Conservation (phyloP, 306 rosid species). For the Prunus dulcis region DNA sequence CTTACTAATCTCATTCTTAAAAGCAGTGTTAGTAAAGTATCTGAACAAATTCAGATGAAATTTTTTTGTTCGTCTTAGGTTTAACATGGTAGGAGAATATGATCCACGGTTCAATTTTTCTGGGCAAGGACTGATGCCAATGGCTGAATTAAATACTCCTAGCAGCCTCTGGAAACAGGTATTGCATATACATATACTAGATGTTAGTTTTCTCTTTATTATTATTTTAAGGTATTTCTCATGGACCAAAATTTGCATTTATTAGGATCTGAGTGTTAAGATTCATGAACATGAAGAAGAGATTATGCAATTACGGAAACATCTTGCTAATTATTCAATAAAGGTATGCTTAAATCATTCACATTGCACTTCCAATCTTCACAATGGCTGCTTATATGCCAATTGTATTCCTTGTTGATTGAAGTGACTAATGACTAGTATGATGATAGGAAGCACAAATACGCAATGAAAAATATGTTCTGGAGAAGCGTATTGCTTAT, state of each 20-base stretch:
- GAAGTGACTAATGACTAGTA: slow-evolving; percentile 17
- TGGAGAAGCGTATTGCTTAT: slow-evolving; percentile 94
- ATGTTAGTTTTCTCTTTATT: slow-evolving; percentile 5
- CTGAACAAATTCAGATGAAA: slow-evolving; percentile 16
- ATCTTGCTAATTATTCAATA: too few relatives aligned
- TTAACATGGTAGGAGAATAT: too few relatives aligned
- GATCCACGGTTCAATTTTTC: too few relatives aligned
- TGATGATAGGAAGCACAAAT: slow-evolving; percentile 69
- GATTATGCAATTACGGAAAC: too few relatives aligned
- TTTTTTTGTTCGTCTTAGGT: slow-evolving; percentile 33
- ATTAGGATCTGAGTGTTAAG: slow-evolving; percentile 12
- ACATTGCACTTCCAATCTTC: not conserved
- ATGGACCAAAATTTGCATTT: slow-evolving; percentile 23
- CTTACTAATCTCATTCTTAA: not conserved
- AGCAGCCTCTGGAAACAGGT: slow-evolving; percentile 42
- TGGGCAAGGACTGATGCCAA: too few relatives aligned
- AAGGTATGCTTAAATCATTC: slow-evolving; percentile 39
- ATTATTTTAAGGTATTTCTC: slow-evolving; percentile 4
- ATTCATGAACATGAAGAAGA: too few relatives aligned
- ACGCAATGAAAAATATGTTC: slow-evolving; percentile 71
- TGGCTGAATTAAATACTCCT: too few relatives aligned
- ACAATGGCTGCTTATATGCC: too few relatives aligned
- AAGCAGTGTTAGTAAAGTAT: slow-evolving; percentile 8
- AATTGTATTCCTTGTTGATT: too few relatives aligned
- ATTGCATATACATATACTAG: slow-evolving; percentile 10